phyloP scores from a whole-genome alignment of 139 green algal species.

The Gonium pectorale region DNA sequence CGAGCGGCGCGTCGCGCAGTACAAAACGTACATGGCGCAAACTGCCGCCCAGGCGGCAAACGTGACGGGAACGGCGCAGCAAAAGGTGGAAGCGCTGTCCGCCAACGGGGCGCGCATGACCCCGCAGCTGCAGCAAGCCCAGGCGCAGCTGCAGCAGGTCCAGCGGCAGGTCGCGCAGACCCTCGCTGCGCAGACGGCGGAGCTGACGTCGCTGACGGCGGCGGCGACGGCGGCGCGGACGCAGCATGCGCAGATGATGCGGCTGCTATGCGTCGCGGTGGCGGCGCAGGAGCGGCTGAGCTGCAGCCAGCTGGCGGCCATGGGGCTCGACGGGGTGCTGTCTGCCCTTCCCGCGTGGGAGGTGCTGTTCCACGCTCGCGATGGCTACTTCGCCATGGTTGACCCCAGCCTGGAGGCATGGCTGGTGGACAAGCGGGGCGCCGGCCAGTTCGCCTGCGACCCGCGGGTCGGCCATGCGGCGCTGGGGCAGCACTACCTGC shows the following conservation, averaged over 20 bases:
- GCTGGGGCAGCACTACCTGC: constrained; percentile 22
- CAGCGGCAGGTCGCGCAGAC: constrained; percentile 11
- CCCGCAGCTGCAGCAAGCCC: neutral
- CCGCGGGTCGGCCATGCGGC: constrained; percentile 26
- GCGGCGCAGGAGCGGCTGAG: constrained; percentile 30
- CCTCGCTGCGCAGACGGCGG: constrained; percentile 9
- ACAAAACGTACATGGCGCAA: neutral
- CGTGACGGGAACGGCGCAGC: constrained; percentile 2
- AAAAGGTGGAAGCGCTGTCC: constrained; percentile 4
- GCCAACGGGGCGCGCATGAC: neutral
- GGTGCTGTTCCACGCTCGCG: constrained; percentile 1
- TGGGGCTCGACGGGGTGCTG: constrained; percentile 20
- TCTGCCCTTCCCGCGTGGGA: constrained; percentile 22
- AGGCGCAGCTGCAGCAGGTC: constrained; percentile 20
- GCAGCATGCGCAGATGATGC: constrained; percentile 23
- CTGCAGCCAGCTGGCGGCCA: neutral
- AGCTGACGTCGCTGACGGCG: neutral
- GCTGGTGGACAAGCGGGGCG: constrained; percentile 8
- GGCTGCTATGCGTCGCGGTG: constrained; percentile 22
- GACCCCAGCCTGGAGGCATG: constrained; percentile 38
- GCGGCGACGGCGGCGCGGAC: neutral
- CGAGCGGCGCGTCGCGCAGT: neutral
- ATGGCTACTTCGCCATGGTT: neutral
- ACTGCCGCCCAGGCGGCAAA: neutral
- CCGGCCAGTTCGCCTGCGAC: constrained; percentile 4